Evolutionary conservation across 2,329 filamentous ascomycete species (phyloP), one percentile per base, ranked within the genome.

Genomic region (Fusarium decemcellulare): DNA sequence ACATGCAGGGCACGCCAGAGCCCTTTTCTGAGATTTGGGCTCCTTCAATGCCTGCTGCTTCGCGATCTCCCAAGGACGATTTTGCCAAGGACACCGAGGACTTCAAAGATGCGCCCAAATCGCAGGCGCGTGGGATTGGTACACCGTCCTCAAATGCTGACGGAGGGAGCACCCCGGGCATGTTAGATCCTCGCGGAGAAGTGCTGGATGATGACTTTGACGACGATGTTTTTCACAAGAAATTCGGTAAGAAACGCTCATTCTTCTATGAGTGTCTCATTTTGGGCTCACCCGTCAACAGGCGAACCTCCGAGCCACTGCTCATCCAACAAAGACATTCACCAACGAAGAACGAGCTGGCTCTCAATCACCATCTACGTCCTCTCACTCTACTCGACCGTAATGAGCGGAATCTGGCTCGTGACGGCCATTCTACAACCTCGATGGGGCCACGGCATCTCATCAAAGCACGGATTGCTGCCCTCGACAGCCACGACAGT

Each of bases 401-500:
- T 86, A 2, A 82, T 91, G 57, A 91, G 89, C n/a, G 86, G 84
- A 0, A 78, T 92, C n/a, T 94, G 90, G 83, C 80, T 94, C 2
- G 79, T 86, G 1, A 82, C 91, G 6, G 89, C 91, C 0, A 79
- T 92, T 11, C 74, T 82, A 1, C 89, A 89, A 61, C 91, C 91
- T 0, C 81, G 87, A 65, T 94, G 89, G 79, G 90, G 90, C 9
- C 81, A 81, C 9, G 77, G 71, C 2, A 90, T 94, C 46, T 85
- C 84, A 0, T 82, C 82, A 1, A 84, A 84, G 12, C 84, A 83
- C 6, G 80, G 85, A 12, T 72, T 95, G 15, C 81, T 82, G 0
- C 89, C 90, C 0, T 86, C 89, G 0, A 91, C 88, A 2, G 92
- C 93, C 0, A 90, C 88, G 1, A 79, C 93, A 2, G 74, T 95